Conservation (phyloP, 352 stramenopile genomes). For the Phytophthora sojae region DNA sequence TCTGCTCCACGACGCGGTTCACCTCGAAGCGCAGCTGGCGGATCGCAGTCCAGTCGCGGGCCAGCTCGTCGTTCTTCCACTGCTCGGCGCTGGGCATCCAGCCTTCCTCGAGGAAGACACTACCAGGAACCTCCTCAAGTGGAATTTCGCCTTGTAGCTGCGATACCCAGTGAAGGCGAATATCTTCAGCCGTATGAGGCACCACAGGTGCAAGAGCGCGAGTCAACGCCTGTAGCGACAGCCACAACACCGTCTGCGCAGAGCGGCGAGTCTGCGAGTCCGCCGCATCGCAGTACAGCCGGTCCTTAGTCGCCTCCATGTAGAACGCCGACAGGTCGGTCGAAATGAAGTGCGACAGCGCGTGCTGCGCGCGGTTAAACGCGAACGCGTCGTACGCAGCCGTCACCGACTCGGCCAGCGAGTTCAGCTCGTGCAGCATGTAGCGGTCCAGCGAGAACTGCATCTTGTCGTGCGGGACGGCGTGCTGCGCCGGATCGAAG, state of each 20-base stretch:
- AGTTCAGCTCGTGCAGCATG: conserved; percentile 93
- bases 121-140: conserved; percentile 66
- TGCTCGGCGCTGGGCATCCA: conserved; percentile 65
- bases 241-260: conserved; percentile 90
- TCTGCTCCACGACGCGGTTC: conserved; percentile 80
- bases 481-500: conserved; percentile 88
- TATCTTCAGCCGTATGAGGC: conserved; percentile 97
- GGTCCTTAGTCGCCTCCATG: conserved; percentile 97
- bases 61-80: conserved; percentile 62
- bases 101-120: conserved; percentile 75
- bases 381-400: conserved; percentile 85
- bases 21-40: conserved; percentile 87
- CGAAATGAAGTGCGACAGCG: conserved; percentile 93
- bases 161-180: conserved; percentile 90
- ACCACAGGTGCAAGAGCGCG: conserved; percentile 90
- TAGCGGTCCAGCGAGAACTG: conserved; percentile 93
- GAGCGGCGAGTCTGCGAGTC: conserved; percentile 81
- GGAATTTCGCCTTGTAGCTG: conserved; percentile 50
- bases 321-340: conserved; percentile 98
- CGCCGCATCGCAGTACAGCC: conserved; percentile 95
- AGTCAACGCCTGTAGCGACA: conserved; percentile 70
- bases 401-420: conserved; percentile 87
- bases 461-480: conserved; percentile 90
- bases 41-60: conserved; percentile 89
- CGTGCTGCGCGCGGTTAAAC: conserved; percentile 94